Evolutionary conservation across 768 basidiomycete genomes (phyloP).

Genomic region (Amanita molliuscula): DNA sequence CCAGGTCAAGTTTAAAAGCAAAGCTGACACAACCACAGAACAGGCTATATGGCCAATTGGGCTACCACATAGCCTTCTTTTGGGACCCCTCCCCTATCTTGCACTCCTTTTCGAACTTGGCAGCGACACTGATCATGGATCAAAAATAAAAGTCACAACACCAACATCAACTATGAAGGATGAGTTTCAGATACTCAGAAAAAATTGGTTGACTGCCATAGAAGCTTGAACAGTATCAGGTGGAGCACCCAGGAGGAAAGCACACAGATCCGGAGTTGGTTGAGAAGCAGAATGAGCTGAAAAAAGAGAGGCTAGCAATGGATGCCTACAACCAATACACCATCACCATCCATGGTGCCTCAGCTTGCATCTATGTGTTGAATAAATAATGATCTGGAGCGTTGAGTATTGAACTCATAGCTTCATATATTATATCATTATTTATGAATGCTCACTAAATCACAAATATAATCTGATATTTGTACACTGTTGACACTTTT

Average conservation of each 20-base stretch:
- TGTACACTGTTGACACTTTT: too few relatives aligned
- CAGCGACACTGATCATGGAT: neutral
- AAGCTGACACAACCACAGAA: neutral
- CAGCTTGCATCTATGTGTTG: neutral
- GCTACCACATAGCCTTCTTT: neutral
- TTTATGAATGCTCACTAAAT: too few relatives aligned
- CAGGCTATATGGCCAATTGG: neutral
- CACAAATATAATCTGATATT: too few relatives aligned
- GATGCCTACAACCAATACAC: neutral
- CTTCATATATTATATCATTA: too few relatives aligned
- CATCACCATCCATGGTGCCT: neutral
- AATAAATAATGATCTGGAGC: too few relatives aligned
- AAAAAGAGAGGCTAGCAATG: too few relatives aligned
- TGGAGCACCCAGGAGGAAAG: neutral
- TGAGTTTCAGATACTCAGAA: neutral
- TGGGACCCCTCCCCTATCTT: neutral
- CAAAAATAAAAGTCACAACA: too few relatives aligned
- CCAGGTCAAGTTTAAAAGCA: neutral
- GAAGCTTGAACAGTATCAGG: neutral
- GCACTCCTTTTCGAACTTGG: too few relatives aligned
- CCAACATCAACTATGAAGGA: too few relatives aligned
- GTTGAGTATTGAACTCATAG: too few relatives aligned
- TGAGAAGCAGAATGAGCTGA: neutral
- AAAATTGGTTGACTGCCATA: neutral
- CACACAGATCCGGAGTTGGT: neutral